Percentiles rank a stretch among this genome's conserved stretches.
phyloP scores from a whole-genome alignment of 139 green algal species.

The Volvox africanus region DNA sequence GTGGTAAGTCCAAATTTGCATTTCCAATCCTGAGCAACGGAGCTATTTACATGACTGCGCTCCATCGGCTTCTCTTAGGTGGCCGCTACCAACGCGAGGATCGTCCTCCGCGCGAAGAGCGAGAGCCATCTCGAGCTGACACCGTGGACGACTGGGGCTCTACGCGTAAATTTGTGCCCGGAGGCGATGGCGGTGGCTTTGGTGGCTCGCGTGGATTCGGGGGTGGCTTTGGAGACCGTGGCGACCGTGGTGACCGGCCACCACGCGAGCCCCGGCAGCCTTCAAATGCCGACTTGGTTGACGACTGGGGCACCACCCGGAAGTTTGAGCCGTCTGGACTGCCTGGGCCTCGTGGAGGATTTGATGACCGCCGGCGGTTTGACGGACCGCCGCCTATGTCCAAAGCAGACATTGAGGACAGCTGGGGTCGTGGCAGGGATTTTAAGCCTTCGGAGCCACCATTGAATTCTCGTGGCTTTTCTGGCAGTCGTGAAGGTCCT shows the following conservation, averaged over 20 bases:
- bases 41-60: background rate
- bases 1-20: background rate
- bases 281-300: conserved; percentile 78
- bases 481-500: background rate
- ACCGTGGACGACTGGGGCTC: conserved; percentile 81
- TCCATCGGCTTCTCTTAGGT: background rate
- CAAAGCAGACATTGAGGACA: conserved; percentile 58
- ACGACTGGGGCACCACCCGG: conserved; percentile 79
- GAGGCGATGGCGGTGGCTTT: conserved; percentile 51
- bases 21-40: no score
- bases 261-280: conserved; percentile 55
- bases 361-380: conserved; percentile 35
- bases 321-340: conserved; percentile 70
- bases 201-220: conserved; percentile 39
- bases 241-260: background rate
- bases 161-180: conserved; percentile 77
- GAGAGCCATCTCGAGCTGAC: conserved; percentile 83
- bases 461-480: background rate
- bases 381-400: conserved; percentile 23
- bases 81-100: conserved; percentile 6
- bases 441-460: conserved; percentile 28
- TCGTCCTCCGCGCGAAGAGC: conserved; percentile 40
- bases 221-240: conserved; percentile 37
- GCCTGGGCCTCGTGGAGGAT: conserved; percentile 9
- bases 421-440: conserved; percentile 49